These are phyloP conservation scores for Aspergillus nidulans DNA, from an alignment of 495 filamentous ascomycete genomes.

Conservation along the genomic window DNA sequence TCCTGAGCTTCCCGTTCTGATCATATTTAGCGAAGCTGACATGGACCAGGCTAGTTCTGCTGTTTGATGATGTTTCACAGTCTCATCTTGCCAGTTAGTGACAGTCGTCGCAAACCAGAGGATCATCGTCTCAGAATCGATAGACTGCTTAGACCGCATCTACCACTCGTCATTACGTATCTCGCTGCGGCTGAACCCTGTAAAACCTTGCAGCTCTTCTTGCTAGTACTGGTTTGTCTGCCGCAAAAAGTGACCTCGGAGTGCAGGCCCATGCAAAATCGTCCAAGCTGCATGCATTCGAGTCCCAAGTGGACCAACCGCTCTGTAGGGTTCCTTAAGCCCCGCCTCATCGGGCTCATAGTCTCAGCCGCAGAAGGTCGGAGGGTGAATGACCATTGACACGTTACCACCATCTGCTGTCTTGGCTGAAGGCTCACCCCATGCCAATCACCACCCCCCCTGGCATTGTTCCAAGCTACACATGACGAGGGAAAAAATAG, in stretches of 20 bases:
- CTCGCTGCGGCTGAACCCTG: conserved; percentile 9
- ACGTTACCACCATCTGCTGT: not conserved
- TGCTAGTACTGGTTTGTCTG: not conserved
- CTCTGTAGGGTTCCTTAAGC: not conserved
- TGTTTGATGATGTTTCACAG: not conserved
- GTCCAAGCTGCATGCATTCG: conserved; percentile 10
- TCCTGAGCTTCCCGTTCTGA: conserved; percentile 11
- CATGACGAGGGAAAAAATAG: conserved; percentile 1
- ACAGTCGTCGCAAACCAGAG: not conserved
- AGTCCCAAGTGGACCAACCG: conserved; percentile 5
- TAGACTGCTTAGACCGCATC: conserved; percentile 9
- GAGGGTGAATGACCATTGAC: not conserved
- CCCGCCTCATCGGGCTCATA: conserved; percentile 6
- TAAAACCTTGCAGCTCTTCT: not conserved
- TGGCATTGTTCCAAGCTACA: not conserved
- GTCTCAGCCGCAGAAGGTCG: conserved; percentile 11
- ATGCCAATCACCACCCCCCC: not conserved
- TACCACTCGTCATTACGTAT: not conserved
- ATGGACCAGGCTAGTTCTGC: not conserved
- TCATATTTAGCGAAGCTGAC: conserved; percentile 14
- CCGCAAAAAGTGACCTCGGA: not conserved
- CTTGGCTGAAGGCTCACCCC: not conserved
- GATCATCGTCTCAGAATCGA: not conserved
- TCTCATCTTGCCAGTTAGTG: not conserved
- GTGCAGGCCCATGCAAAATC: not conserved